Conservation (phyloP, 805 yeast species). For the Saccharomycopsis fodiens region DNA sequence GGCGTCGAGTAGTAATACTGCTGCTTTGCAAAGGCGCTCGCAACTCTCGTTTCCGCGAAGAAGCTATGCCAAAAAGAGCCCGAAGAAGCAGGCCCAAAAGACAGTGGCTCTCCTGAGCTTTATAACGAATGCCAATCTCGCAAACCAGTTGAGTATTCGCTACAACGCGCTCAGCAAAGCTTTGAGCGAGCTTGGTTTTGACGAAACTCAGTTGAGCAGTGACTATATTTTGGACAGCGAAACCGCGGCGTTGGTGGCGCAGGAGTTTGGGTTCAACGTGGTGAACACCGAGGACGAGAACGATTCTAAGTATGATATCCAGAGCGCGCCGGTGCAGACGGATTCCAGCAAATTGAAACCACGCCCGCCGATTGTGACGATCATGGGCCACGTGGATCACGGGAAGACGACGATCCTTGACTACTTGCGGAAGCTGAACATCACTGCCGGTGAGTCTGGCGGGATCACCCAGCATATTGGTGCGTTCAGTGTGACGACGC, state of each 20-base stretch:
- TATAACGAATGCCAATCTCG: conserved; percentile 70
- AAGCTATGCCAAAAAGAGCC: too few species aligned
- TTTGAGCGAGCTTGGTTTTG: conserved; percentile 66
- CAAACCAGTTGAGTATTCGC: conserved; percentile 61
- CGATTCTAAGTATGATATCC: conserved; percentile 42
- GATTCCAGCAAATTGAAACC: conserved; percentile 42
- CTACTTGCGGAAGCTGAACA: conserved; percentile 72
- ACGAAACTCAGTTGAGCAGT: conserved; percentile 47
- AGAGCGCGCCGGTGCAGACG: conserved; percentile 32
- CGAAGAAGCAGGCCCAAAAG: conserved; percentile 6
- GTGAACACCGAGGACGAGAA: conserved; percentile 25
- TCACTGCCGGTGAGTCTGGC: conserved; percentile 82
- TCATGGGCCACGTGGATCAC: conserved; percentile 99
- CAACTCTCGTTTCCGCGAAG: too few species aligned
- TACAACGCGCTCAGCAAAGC: conserved; percentile 50
- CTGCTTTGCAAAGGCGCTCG: too few species aligned
- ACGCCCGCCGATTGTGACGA: conserved; percentile 91
- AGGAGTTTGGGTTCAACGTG: conserved; percentile 74
- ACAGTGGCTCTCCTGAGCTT: conserved; percentile 57
- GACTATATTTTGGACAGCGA: conserved; percentile 81
- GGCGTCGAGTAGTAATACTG: too few species aligned
- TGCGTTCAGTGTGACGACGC: conserved; percentile 84
- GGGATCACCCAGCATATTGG: conserved; percentile 98
- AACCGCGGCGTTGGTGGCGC: conserved; percentile 79
- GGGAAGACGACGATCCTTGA: conserved; percentile 95